A percentile compares a stretch with the other conserved stretches of the same genome.
phyloP scores from a whole-genome alignment of 768 basidiomycete genomes.

The Cystobasidium ongulense region DNA sequence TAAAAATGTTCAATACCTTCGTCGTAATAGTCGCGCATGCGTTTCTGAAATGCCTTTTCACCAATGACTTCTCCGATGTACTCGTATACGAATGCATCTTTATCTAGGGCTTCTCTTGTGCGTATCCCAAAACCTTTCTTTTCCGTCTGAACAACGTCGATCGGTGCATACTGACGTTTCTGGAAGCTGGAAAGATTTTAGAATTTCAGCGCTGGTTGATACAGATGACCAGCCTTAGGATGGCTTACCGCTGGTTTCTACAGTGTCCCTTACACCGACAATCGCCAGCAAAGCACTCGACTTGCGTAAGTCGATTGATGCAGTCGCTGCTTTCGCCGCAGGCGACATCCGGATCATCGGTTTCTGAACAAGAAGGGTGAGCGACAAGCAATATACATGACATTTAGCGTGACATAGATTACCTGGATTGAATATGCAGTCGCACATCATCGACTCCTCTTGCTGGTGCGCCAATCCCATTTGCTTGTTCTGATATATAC shows the following conservation, averaged over 20 bases:
- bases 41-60: slow-evolving; percentile 73
- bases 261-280: slow-evolving; percentile 75
- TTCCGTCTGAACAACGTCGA: slow-evolving; percentile 85
- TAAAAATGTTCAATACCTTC: slow-evolving; percentile 96
- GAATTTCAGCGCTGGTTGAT: not conserved
- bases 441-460: slow-evolving; percentile 89
- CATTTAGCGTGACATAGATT: slow-evolving; percentile 46
- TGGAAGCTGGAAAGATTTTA: slow-evolving; percentile 60
- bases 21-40: slow-evolving; percentile 85
- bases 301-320: slow-evolving; percentile 93
- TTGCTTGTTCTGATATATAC: slow-evolving; percentile 77
- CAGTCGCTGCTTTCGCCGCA: slow-evolving; percentile 87
- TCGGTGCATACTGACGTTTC: slow-evolving; percentile 68
- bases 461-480: slow-evolving; percentile 80
- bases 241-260: slow-evolving; percentile 77
- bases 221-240: too few species aligned
- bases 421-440: slow-evolving; percentile 78
- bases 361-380: slow-evolving; percentile 48
- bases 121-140: slow-evolving; percentile 92
- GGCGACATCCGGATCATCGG: slow-evolving; percentile 57
- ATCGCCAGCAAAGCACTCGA: slow-evolving; percentile 85
- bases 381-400: too few species aligned
- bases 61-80: slow-evolving; percentile 95
- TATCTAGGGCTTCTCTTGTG: slow-evolving; percentile 51
- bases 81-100: slow-evolving; percentile 90